phyloP scores from a whole-genome alignment of 805 yeast genomes.

The Candida caryicola region DNA sequence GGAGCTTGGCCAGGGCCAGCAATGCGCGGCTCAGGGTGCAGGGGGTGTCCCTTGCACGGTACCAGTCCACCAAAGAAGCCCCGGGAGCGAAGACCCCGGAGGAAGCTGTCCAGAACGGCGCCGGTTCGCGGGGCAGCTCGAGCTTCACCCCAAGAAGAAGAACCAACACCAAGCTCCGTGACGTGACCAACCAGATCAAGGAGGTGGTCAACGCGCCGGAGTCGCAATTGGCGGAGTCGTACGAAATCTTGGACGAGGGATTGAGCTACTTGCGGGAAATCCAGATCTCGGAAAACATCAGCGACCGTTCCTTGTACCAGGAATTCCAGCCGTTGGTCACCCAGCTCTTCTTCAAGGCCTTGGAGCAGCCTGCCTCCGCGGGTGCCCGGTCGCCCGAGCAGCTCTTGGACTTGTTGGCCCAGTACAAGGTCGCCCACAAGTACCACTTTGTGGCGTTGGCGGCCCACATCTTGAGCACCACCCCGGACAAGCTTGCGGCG shows the following conservation, averaged over 20 bases:
- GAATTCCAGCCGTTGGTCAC: slow-evolving; percentile 29
- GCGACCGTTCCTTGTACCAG: slow-evolving; percentile 21
- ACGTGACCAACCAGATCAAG: slow-evolving; percentile 32
- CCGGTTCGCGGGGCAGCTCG: too few relatives aligned
- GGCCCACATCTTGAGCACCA: slow-evolving; percentile 14
- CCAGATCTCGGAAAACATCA: slow-evolving; percentile 31
- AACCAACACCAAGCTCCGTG: slow-evolving; percentile 30
- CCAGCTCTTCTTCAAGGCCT: slow-evolving; percentile 19
- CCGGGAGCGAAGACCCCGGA: not conserved
- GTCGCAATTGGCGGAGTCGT: slow-evolving; percentile 25
- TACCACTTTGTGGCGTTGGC: slow-evolving; percentile 29
- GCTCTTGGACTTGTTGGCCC: slow-evolving; percentile 26
- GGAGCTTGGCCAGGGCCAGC: slow-evolving; percentile 11
- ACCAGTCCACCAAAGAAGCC: slow-evolving; percentile 6
- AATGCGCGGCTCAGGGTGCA: slow-evolving; percentile 7
- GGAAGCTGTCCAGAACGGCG: not conserved
- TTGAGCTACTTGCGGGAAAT: slow-evolving; percentile 36
- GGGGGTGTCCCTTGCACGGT: slow-evolving; percentile 5
- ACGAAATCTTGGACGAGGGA: slow-evolving; percentile 42
- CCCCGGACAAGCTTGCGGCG: slow-evolving; percentile 9
- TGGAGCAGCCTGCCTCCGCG: slow-evolving; percentile 11
- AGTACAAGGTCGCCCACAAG: slow-evolving; percentile 31
- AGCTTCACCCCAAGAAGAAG: too few relatives aligned
- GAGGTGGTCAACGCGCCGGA: slow-evolving; percentile 19
- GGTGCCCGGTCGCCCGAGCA: slow-evolving; percentile 14